These are phyloP conservation scores for Cicer yamashitae DNA, from an alignment of 306 rosid genomes.

Conservation along the genomic window DNA sequence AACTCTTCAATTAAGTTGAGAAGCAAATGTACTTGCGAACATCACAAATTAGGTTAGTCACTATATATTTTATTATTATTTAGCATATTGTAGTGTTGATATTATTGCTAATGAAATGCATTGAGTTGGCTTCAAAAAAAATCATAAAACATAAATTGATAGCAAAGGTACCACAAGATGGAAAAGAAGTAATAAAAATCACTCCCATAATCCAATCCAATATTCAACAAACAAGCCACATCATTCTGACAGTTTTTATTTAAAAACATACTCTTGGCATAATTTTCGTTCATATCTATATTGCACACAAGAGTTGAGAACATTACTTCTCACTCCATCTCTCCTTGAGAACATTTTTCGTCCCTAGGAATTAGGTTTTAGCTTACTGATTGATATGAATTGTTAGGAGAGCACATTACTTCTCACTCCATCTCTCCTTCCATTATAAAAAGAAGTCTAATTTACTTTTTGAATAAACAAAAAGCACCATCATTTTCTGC, in stretches of 20 bases:
- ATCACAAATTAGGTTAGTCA: too few relatives aligned
- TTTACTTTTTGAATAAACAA: constrained; percentile 41
- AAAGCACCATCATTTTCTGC: constrained; percentile 52
- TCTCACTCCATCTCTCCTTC: constrained; percentile 40
- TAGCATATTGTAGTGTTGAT: too few relatives aligned
- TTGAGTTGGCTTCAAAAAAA: too few relatives aligned
- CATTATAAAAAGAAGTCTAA: constrained; percentile 47
- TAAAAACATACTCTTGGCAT: background rate
- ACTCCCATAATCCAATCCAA: background rate
- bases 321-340: too few relatives aligned
- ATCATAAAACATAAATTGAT: too few relatives aligned
- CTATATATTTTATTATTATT: too few relatives aligned
- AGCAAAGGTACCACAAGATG: background rate
- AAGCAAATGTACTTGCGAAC: too few relatives aligned
- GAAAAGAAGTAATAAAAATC: background rate
- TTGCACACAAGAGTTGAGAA: background rate
- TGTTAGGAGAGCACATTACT: constrained; percentile 33
- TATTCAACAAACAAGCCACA: background rate
- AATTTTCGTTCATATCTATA: constrained; percentile 15
- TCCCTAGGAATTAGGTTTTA: background rate
- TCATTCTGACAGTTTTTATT: background rate
- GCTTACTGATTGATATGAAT: constrained; percentile 1
- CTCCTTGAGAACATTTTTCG: too few relatives aligned
- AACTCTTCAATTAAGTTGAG: background rate
- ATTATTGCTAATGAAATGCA: too few relatives aligned